Conservation (phyloP, 164 flowering plant genomes). For the Cinnamomum micranthum region DNA sequence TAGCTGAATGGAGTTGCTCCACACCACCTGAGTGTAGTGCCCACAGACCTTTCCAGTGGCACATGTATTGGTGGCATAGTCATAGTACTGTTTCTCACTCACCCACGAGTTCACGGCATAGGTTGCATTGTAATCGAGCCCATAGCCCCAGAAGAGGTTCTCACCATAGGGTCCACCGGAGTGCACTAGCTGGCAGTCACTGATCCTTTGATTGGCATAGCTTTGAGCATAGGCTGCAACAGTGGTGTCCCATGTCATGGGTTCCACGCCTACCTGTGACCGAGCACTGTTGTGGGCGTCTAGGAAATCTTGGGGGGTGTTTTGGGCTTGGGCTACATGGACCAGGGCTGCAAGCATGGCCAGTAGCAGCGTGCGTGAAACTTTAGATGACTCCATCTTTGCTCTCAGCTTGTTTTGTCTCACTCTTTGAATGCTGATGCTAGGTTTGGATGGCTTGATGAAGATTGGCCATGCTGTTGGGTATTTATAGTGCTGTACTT, state of each 20-base stretch:
- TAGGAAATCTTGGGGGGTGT: constrained; percentile 35
- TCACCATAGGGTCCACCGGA: constrained; percentile 22
- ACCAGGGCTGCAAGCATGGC: not conserved
- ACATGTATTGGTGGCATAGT: constrained; percentile 21
- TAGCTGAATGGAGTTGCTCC: constrained; percentile 26
- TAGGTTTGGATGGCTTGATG: not conserved
- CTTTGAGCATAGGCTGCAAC: constrained; percentile 20
- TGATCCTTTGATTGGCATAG: constrained; percentile 18
- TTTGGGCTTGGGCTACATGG: constrained; percentile 24
- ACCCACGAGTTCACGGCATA: constrained; percentile 23
- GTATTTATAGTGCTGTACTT: not conserved
- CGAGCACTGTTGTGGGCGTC: constrained; percentile 37
- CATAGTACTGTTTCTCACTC: constrained; percentile 11
- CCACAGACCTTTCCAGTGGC: constrained; percentile 22
- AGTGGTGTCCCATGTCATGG: constrained; percentile 20
- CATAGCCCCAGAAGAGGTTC: constrained; percentile 18
- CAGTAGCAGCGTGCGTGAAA: not conserved
- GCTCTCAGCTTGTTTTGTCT: not conserved
- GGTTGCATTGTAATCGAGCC: not conserved
- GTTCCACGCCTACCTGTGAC: not conserved
- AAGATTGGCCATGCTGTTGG: not conserved
- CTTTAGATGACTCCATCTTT: not conserved
- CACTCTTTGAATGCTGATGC: not conserved
- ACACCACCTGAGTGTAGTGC: constrained; percentile 47
- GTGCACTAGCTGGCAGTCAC: constrained; percentile 18